A percentile compares a stretch with the other conserved stretches of the same genome.
phyloP scores from a whole-genome alignment of 176 grass and related monocot genomes.

The Oryza meridionalis region DNA sequence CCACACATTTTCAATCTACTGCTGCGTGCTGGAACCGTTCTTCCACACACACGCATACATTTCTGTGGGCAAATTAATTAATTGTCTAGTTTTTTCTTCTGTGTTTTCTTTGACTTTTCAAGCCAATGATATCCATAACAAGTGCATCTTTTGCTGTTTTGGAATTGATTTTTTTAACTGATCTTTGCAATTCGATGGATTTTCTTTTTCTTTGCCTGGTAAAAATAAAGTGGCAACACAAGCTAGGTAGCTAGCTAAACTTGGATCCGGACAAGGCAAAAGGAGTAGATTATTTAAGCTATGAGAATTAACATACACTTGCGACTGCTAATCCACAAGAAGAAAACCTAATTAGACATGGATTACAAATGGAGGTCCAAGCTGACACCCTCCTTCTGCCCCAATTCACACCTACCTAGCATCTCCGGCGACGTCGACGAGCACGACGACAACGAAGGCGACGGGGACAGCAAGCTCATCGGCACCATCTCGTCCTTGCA shows the following conservation, averaged over 20 bases:
- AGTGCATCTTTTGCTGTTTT: slow-evolving; percentile 7
- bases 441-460: slow-evolving; percentile 61
- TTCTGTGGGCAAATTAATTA: not conserved
- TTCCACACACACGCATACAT: not conserved
- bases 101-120: not conserved
- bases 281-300: slow-evolving; percentile 60
- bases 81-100: not conserved
- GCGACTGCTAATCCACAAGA: slow-evolving; percentile 46
- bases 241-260: not conserved
- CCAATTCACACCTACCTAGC: slow-evolving; percentile 74
- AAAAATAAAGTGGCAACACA: not conserved
- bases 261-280: slow-evolving; percentile 38
- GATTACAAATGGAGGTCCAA: slow-evolving; percentile 95
- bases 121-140: not conserved
- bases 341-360: slow-evolving; percentile 48
- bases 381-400: slow-evolving; percentile 70
- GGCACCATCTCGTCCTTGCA: slow-evolving; percentile 53
- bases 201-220: not conserved
- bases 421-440: slow-evolving; percentile 73
- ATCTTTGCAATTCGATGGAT: not conserved
- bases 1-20: slow-evolving; percentile 48
- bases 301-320: slow-evolving; percentile 53
- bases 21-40: not conserved
- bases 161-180: not conserved
- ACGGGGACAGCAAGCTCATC: slow-evolving; percentile 55